Evolutionary conservation across 495 filamentous ascomycete species (phyloP), one percentile per base, ranked within the genome.

Genomic region (Staphylotrichum tortipilum): DNA sequence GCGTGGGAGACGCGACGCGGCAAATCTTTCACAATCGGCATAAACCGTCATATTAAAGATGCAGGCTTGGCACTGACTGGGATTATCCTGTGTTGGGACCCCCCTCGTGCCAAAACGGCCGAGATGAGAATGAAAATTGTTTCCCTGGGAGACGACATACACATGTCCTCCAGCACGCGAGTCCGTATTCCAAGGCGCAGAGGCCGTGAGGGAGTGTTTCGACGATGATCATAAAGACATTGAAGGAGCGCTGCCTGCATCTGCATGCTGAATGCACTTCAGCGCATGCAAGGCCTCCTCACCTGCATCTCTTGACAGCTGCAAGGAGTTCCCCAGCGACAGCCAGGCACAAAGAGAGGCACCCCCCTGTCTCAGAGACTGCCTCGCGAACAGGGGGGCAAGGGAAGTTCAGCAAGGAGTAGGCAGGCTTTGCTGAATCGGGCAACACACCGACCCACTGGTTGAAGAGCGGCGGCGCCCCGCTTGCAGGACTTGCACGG

Each of bases 1-100:
- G 39, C 35, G 15, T 21, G 31, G 34, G 39, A 33, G 28, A 33
- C n/a, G 42, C 31, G 49, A 45, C 33, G 33, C 19, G 42, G 9
- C 26, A 44, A 3, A 39, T 3, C 28, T 28, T 37, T 28, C 47
- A 34, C 24, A 42, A 44, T 24, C 29, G 43, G 47, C 53, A 52
- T 55, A 47, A 52, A 52, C 15, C 11, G 33, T 17, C 12, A 51
- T 6, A 52, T 51, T 47, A 28, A 19, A 8, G 15, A 2, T 4
- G 12, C 21, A 3, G 26, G 9, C 7, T 24, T 42, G 17, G 24
- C 17, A 37, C n/a, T n/a, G n/a, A 12, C 17, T 15, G 23, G 44
- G 24, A 39, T 29, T 22, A 19, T 10, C 35, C 35, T 40, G 15
- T 21, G 3, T 23, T 26, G 34, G 34, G 18, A 45, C 17, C n/a